Conservation (phyloP, 106 monocot species). For the Alisma plantagoaquatica region DNA sequence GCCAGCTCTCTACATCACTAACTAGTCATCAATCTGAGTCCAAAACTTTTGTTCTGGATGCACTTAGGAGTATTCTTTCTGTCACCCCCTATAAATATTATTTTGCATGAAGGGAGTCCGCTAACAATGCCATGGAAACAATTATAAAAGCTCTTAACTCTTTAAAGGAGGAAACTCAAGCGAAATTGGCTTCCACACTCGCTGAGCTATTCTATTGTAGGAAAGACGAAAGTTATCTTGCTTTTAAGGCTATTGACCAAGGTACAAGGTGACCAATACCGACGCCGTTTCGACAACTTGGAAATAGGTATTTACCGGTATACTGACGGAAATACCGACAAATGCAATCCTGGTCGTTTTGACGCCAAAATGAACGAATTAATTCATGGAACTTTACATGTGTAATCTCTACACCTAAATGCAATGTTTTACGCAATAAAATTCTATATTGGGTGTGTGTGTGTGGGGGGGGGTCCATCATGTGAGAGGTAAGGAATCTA, state of each 20-base stretch:
- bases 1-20: slow-evolving; percentile 85
- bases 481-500: too few relatives aligned
- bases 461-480: too few relatives aligned
- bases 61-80: slow-evolving; percentile 74
- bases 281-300: too few relatives aligned
- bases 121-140: slow-evolving; percentile 96
- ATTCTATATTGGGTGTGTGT: too few relatives aligned
- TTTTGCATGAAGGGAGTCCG: slow-evolving; percentile 89
- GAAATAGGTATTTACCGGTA: too few relatives aligned
- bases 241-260: slow-evolving; percentile 56
- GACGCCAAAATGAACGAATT: too few relatives aligned
- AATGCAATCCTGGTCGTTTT: too few relatives aligned
- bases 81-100: slow-evolving; percentile 76
- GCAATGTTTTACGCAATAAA: too few relatives aligned
- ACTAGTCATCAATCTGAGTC: slow-evolving; percentile 95
- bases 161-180: slow-evolving; percentile 82
- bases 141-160: slow-evolving; percentile 71
- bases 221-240: slow-evolving; percentile 93
- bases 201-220: slow-evolving; percentile 73
- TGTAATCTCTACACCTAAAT: too few relatives aligned
- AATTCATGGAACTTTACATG: too few relatives aligned
- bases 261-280: too few relatives aligned
- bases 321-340: too few relatives aligned
- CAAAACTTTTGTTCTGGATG: slow-evolving; percentile 91
- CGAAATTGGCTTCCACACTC: slow-evolving; percentile 81